Evolutionary conservation across 2,329 filamentous ascomycete genomes (phyloP).

Genomic region (Erysiphe pulchra): DNA sequence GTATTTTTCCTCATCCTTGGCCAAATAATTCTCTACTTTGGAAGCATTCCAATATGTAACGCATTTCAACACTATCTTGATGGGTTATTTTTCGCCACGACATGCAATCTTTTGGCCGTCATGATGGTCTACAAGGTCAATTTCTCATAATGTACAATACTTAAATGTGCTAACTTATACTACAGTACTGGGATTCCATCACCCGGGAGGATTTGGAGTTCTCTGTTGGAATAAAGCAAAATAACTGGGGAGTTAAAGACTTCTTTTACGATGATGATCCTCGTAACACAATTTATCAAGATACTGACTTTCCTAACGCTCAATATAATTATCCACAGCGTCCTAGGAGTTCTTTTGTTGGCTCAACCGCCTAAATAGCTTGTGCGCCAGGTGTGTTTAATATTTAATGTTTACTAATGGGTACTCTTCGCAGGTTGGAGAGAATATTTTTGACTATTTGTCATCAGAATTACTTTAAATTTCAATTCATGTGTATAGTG

Average conservation of each 20-base stretch:
- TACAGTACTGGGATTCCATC: conserved; percentile 94
- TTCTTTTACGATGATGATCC: conserved; percentile 19
- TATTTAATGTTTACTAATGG: no score
- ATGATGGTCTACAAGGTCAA: conserved; percentile 99
- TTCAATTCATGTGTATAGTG: no score
- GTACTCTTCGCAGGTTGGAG: no score
- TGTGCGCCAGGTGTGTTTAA: no score
- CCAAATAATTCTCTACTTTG: conserved; percentile 78
- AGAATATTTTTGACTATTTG: no score
- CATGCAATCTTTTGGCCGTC: conserved; percentile 77
- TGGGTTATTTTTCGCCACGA: conserved; percentile 78
- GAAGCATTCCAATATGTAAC: conserved; percentile 65
- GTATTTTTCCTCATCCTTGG: conserved; percentile 78
- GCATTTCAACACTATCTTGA: conserved; percentile 78
- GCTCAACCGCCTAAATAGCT: no score
- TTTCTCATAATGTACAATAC: conserved; percentile 1
- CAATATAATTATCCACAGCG: conserved; percentile 5
- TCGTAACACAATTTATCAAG: conserved; percentile 12
- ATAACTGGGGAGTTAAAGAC: conserved; percentile 98
- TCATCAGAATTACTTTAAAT: no score
- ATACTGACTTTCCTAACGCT: conserved; percentile 9
- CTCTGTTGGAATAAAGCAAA: conserved; percentile 79
- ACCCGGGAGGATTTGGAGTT: conserved; percentile 97
- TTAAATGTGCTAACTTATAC: conserved; percentile 1
- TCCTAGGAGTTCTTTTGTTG: conserved; percentile 7